phyloP scores from a whole-genome alignment of 345 rosid genomes.

The Populus simonii region DNA sequence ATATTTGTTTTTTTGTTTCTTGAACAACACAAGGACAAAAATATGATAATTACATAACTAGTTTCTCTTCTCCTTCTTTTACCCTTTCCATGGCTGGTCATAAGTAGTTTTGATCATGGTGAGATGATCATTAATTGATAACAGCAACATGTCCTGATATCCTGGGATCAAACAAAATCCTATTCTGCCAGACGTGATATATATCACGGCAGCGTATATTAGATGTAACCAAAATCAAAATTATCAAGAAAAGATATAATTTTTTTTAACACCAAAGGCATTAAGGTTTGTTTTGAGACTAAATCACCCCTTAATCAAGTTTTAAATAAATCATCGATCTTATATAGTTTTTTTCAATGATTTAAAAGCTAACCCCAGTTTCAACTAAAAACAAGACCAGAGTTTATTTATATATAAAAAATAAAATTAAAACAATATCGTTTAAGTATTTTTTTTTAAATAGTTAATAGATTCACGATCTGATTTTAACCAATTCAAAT shows the following conservation, averaged over 20 bases:
- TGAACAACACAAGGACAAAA: background rate
- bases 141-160: background rate
- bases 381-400: accelerated
- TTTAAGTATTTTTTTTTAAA: too few species aligned
- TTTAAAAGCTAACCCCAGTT: accelerated
- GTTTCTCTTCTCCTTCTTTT: background rate
- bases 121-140: background rate
- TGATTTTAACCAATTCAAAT: too few species aligned
- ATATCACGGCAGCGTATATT: background rate
- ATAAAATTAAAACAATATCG: too few species aligned
- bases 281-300: too few species aligned
- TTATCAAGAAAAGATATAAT: too few species aligned
- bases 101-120: background rate
- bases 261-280: too few species aligned
- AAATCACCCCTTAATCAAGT: too few species aligned
- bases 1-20: background rate
- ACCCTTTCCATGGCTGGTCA: background rate
- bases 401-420: too few species aligned
- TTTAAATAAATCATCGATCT: too few species aligned
- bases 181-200: background rate
- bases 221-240: too few species aligned
- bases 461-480: accelerated
- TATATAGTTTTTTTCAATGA: too few species aligned
- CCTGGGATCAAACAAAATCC: background rate
- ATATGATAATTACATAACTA: background rate